Evolutionary conservation across 2,329 filamentous ascomycete species (phyloP).

Genomic region (Aspergillus jensenii): DNA sequence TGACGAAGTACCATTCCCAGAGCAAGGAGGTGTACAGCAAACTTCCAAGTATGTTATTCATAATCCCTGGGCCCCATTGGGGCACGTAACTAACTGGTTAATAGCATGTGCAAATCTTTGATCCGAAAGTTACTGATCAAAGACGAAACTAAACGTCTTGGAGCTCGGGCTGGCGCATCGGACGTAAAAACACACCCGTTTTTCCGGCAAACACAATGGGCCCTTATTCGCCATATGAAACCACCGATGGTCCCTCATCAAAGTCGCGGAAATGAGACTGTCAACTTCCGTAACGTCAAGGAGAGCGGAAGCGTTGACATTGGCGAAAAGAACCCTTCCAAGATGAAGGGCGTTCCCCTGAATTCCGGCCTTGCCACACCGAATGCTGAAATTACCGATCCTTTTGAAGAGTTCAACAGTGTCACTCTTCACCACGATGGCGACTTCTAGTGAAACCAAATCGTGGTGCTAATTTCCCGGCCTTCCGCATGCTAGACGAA

Average conservation of each 20-base stretch:
- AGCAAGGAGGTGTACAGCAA: constrained; percentile 77
- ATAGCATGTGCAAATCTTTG: constrained; percentile 88
- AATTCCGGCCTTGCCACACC: constrained; percentile 85
- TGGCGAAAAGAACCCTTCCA: constrained; percentile 42
- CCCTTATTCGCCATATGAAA: constrained; percentile 94
- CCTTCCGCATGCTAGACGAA: constrained; percentile 7
- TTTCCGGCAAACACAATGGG: constrained; percentile 96
- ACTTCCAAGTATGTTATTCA: constrained; percentile 77
- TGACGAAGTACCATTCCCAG: constrained; percentile 94
- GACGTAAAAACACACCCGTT: constrained; percentile 97
- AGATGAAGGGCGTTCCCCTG: constrained; percentile 74
- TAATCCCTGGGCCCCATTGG: neutral
- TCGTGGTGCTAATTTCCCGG: neutral
- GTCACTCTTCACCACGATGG: constrained; percentile 96
- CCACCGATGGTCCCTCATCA: constrained; percentile 94
- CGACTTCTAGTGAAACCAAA: constrained; percentile 48
- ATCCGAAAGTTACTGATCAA: constrained; percentile 98
- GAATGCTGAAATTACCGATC: constrained; percentile 77
- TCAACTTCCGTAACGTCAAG: constrained; percentile 98
- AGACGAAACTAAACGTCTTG: constrained; percentile 89
- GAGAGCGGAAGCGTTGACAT: constrained; percentile 91
- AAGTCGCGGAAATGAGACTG: constrained; percentile 84
- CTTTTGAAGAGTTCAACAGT: constrained; percentile 98
- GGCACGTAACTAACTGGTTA: constrained; percentile 4
- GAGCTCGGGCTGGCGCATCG: constrained; percentile 89